A percentile compares a stretch with the other conserved stretches of the same genome.
Evolutionary conservation across 495 filamentous ascomycete genomes (phyloP).

Genomic region (Penicillium robsamsonii): DNA sequence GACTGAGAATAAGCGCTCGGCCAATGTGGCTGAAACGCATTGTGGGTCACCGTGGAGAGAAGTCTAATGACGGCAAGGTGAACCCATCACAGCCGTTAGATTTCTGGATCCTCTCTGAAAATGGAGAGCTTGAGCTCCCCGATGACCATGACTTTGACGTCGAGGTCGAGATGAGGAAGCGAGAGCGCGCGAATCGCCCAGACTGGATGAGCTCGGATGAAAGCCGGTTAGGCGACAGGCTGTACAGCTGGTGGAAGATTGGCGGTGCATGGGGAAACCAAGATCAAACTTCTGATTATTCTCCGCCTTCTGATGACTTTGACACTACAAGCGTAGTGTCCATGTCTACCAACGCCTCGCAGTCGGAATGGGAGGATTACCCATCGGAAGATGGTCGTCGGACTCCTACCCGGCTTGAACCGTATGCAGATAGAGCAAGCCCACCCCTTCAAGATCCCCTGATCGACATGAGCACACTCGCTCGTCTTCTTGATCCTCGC

Average conservation of each 20-base stretch:
- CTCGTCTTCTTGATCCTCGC: constrained; percentile 79
- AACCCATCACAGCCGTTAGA: constrained; percentile 39
- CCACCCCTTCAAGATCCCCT: constrained; percentile 61
- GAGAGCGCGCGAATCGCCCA: constrained; percentile 39
- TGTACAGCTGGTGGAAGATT: constrained; percentile 77
- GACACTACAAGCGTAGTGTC: constrained; percentile 80
- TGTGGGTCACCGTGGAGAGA: constrained; percentile 21
- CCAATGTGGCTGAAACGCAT: constrained; percentile 60
- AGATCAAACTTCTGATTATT: constrained; percentile 73
- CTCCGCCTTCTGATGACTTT: constrained; percentile 51
- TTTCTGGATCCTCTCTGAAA: constrained; percentile 59
- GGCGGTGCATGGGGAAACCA: constrained; percentile 80
- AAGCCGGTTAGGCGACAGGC: constrained; percentile 62
- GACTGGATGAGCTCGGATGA: constrained; percentile 50
- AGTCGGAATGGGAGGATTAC: constrained; percentile 58
- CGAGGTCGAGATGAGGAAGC: constrained; percentile 66
- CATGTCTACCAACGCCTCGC: constrained; percentile 47
- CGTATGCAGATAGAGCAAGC: constrained; percentile 49
- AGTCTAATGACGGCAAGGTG: constrained; percentile 16
- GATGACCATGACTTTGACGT: constrained; percentile 67
- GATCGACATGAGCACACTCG: constrained; percentile 66
- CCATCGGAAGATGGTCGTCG: constrained; percentile 58
- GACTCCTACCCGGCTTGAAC: constrained; percentile 67
- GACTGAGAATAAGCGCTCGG: constrained; percentile 58
- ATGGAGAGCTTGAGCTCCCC: constrained; percentile 56